Conservation (phyloP, 371 early-diverging fungal genomes). For the Actinomortierella wolfii region DNA sequence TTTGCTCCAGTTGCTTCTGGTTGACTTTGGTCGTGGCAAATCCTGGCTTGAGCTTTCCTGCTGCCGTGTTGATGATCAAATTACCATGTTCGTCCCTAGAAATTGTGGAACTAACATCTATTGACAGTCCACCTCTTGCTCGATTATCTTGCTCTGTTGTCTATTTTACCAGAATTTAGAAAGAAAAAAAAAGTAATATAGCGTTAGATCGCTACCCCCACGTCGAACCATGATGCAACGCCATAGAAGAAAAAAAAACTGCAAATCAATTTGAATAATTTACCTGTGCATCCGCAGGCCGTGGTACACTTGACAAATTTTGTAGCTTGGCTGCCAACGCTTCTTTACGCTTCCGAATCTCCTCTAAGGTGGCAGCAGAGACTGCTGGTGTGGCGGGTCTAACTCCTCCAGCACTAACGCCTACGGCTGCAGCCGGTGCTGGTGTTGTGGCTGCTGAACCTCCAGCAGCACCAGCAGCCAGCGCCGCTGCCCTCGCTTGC, state of each 20-base stretch:
- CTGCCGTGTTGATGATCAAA: slow-evolving; percentile 34
- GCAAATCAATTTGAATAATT: no score
- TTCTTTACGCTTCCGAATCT: slow-evolving; percentile 16
- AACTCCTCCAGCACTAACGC: slow-evolving; percentile 9
- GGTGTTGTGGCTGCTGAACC: not conserved
- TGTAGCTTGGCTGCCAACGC: slow-evolving; percentile 15
- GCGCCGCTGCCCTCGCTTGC: slow-evolving; percentile 11
- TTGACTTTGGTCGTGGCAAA: slow-evolving; percentile 45
- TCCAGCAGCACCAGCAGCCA: not conserved
- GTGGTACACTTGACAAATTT: not conserved
- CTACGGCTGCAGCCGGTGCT: not conserved
- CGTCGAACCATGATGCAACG: no score
- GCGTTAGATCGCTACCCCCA: no score
- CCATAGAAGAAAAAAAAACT: no score
- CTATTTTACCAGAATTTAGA: no score
- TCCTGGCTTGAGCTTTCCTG: slow-evolving; percentile 20
- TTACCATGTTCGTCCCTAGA: slow-evolving; percentile 41
- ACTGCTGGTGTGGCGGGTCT: slow-evolving; percentile 4
- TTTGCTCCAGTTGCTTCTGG: no score
- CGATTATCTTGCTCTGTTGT: slow-evolving; percentile 8
- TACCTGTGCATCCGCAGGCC: no score
- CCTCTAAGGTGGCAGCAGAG: slow-evolving; percentile 3
- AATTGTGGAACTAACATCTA: slow-evolving; percentile 30
- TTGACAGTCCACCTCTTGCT: slow-evolving; percentile 28
- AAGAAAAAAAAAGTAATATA: no score